phyloP scores from a whole-genome alignment of 73 alveolate genomes.

The Tetrahymena elliotti region DNA sequence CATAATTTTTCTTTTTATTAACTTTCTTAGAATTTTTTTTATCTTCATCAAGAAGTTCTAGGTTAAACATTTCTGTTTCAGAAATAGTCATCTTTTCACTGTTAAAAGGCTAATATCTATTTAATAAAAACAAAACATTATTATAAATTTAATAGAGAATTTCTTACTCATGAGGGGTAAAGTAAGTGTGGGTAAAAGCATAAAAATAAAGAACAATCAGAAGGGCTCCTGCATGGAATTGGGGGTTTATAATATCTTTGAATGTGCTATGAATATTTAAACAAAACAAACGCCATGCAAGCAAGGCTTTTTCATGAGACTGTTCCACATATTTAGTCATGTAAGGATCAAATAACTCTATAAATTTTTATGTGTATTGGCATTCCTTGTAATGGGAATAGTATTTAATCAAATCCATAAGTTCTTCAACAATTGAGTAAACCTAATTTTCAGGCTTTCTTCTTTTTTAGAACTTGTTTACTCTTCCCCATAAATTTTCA shows the following conservation, averaged over 20 bases:
- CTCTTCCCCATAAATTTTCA: neutral
- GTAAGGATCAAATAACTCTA: neutral
- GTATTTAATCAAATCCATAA: neutral
- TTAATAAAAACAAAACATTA: neutral
- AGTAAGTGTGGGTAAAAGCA: constrained; percentile 36
- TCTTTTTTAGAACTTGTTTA: neutral
- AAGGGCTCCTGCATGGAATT: constrained; percentile 30
- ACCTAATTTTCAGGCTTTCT: neutral
- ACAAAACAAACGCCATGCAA: neutral
- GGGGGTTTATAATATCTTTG: neutral
- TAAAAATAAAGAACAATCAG: constrained; percentile 14
- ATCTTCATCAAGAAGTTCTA: neutral
- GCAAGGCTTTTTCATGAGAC: neutral
- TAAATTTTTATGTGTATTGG: neutral
- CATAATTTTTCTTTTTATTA: constrained; percentile 17
- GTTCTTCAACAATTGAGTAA: neutral
- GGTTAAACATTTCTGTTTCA: neutral
- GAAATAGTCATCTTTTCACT: neutral
- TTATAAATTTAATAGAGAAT: neutral
- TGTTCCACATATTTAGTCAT: neutral
- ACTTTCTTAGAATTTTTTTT: neutral
- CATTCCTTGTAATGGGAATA: neutral
- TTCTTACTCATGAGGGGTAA: constrained; percentile 23
- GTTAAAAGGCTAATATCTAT: neutral
- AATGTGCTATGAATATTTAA: neutral